These are phyloP conservation scores for Leccinum ochraceum DNA, from an alignment of 768 basidiomycete species.

Conservation along the genomic window DNA sequence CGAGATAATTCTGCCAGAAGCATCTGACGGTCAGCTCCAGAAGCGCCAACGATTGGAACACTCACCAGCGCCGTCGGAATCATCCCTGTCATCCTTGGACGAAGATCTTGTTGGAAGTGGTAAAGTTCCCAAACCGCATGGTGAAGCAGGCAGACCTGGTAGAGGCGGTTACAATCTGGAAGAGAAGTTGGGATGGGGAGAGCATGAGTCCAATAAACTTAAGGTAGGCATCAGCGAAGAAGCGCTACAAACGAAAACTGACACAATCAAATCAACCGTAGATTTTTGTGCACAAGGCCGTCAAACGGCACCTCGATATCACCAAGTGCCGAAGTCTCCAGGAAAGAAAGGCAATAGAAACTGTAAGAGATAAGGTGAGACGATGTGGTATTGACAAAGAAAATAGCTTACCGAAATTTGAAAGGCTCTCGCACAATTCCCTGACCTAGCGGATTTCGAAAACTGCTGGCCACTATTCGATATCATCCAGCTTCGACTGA, in stretches of 20 bases:
- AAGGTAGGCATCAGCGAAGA: background rate
- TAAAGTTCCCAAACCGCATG: background rate
- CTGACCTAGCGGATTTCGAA: background rate
- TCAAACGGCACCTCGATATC: background rate
- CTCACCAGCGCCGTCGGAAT: background rate
- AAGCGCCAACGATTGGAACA: background rate
- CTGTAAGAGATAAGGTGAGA: no score
- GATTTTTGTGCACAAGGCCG: background rate
- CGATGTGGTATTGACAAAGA: no score
- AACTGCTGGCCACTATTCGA: background rate
- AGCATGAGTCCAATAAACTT: background rate
- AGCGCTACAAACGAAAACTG: background rate
- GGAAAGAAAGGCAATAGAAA: no score
- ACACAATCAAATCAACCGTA: background rate
- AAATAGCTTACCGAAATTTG: no score
- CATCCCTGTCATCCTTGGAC: background rate
- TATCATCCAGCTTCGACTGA: background rate
- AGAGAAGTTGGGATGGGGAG: background rate
- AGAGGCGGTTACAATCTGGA: conserved; percentile 1
- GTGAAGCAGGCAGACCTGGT: conserved; percentile 3
- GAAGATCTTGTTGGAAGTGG: background rate
- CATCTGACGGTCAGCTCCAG: background rate
- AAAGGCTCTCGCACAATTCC: background rate
- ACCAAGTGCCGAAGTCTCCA: background rate
- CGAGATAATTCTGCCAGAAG: background rate